Percentiles rank a stretch among this genome's conserved stretches.
These are phyloP conservation scores for Spencermartinsiella ligniputridi DNA, from an alignment of 1,139 yeast species.

Conservation along the genomic window DNA sequence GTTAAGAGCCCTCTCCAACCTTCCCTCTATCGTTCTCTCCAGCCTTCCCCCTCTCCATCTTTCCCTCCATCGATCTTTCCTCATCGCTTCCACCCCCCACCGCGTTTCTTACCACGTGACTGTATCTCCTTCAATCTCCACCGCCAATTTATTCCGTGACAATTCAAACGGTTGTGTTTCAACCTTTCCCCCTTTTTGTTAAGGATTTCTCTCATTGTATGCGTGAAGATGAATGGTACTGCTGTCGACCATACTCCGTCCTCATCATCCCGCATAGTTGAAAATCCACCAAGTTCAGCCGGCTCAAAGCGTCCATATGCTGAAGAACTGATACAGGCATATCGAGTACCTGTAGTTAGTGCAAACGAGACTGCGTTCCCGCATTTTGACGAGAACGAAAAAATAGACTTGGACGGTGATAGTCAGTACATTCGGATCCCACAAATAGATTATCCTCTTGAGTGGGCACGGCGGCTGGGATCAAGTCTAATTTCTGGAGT, in stretches of 20 bases:
- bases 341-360: not conserved
- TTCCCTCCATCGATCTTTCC: no score
- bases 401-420: not conserved
- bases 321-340: constrained; percentile 2
- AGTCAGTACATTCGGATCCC: not conserved
- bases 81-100: no score
- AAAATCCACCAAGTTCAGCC: not conserved
- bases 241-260: not conserved
- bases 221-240: constrained; percentile 1
- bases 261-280: not conserved
- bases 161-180: no score
- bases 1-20: no score
- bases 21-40: no score
- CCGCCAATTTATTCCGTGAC: no score
- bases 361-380: not conserved
- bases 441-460: not conserved
- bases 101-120: no score
- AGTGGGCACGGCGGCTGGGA: constrained; percentile 1
- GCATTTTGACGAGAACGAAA: not conserved
- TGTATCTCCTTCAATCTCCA: no score
- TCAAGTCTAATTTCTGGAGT: not conserved
- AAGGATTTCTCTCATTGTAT: no score
- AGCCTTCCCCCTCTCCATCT: no score
- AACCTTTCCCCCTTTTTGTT: no score
- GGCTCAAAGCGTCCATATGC: constrained; percentile 3